Conservation (phyloP, 2,329 filamentous ascomycete genomes). For the Calonectria montana region DNA sequence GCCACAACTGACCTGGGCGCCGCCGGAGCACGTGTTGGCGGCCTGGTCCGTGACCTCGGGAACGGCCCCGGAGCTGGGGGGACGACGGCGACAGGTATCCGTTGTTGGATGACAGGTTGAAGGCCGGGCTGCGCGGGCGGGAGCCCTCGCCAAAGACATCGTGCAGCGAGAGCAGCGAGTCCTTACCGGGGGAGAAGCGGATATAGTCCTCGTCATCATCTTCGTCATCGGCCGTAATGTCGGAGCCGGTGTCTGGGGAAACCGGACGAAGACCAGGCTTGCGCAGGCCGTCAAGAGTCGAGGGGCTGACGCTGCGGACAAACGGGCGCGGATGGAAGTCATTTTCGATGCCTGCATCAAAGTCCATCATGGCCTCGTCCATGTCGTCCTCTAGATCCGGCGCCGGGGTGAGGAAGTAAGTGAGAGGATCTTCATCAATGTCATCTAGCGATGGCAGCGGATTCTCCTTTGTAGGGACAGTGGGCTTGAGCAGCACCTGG, state of each 20-base stretch:
- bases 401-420: constrained; percentile 66
- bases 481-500: constrained; percentile 59
- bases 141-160: constrained; percentile 55
- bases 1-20: constrained; percentile 60
- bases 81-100: constrained; percentile 41
- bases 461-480: constrained; percentile 53
- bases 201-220: constrained; percentile 63
- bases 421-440: constrained; percentile 65
- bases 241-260: constrained; percentile 43
- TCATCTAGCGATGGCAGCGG: constrained; percentile 58
- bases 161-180: constrained; percentile 55
- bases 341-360: constrained; percentile 69
- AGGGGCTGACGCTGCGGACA: constrained; percentile 67
- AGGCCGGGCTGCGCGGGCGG: constrained; percentile 47
- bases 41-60: constrained; percentile 43
- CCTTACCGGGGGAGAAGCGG: constrained; percentile 56
- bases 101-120: constrained; percentile 45
- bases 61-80: constrained; percentile 45
- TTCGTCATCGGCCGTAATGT: constrained; percentile 60
- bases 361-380: constrained; percentile 60
- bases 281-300: constrained; percentile 63
- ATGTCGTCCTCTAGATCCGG: constrained; percentile 56
- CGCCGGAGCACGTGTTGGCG: constrained; percentile 46
- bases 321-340: constrained; percentile 56
- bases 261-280: constrained; percentile 49